These are phyloP conservation scores for Hibiscus tridactylites DNA, from an alignment of 345 rosid species.

Conservation along the genomic window DNA sequence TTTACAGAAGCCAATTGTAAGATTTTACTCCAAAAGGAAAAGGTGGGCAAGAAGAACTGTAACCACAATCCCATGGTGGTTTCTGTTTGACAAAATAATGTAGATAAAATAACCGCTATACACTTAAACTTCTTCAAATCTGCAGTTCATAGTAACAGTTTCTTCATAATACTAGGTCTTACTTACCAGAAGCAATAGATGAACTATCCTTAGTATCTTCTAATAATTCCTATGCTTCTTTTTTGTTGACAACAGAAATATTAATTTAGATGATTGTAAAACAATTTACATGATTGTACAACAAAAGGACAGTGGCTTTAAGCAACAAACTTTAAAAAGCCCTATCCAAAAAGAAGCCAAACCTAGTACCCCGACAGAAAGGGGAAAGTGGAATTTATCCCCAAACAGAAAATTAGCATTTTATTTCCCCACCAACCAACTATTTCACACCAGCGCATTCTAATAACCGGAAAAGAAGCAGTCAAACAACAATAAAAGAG, in stretches of 20 bases:
- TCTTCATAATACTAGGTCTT: background rate
- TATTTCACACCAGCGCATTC: background rate
- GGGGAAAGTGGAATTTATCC: background rate
- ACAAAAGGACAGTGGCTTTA: background rate
- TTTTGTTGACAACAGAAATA: background rate
- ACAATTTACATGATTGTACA: background rate
- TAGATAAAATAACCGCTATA: background rate
- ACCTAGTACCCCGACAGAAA: background rate
- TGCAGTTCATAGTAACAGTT: background rate
- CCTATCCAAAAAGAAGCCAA: background rate
- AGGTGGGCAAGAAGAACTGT: background rate
- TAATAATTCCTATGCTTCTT: background rate
- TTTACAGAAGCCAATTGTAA: background rate
- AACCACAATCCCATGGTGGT: background rate
- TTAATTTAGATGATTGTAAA: background rate
- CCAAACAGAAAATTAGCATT: background rate
- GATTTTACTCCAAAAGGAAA: background rate
- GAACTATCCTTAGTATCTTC: background rate
- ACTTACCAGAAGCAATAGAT: background rate
- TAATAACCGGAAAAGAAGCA: background rate
- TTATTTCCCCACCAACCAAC: background rate
- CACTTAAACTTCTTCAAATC: background rate
- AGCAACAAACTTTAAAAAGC: background rate
- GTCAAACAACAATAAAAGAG: background rate
- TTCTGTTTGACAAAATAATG: background rate